phyloP scores from a whole-genome alignment of 306 rosid genomes.

The Pyrus bretschneideri region DNA sequence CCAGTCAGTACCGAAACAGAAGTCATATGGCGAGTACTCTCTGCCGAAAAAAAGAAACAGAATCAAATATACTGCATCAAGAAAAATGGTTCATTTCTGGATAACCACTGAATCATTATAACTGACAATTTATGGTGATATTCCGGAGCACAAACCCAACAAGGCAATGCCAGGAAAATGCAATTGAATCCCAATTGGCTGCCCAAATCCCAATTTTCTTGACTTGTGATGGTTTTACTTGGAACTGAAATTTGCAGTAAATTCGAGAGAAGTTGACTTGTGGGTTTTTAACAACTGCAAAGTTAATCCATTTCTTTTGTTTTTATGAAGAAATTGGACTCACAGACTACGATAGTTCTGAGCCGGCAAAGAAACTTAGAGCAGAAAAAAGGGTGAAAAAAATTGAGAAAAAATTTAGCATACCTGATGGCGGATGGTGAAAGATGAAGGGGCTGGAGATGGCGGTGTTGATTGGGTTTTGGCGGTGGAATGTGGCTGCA shows the following conservation, averaged over 20 bases:
- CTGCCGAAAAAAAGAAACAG: background rate
- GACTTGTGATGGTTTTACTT: background rate
- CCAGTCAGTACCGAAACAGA: slow-evolving; percentile 49
- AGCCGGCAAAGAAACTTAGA: background rate
- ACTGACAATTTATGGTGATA: background rate
- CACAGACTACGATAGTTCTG: background rate
- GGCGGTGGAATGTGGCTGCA: background rate
- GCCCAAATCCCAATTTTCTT: background rate
- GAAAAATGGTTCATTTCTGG: background rate
- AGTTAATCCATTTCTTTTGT: background rate
- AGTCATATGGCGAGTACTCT: slow-evolving; percentile 29
- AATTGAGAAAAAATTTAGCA: background rate
- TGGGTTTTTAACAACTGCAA: background rate
- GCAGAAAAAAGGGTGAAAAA: background rate
- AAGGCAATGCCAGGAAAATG: background rate
- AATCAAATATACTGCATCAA: background rate
- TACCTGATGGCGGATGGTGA: background rate
- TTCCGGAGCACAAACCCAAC: background rate
- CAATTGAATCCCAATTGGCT: background rate
- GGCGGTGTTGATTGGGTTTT: background rate
- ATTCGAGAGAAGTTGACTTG: background rate
- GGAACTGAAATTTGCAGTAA: background rate
- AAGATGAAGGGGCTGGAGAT: background rate
- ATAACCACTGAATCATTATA: background rate
- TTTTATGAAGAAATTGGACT: background rate